Base-by-base conservation (phyloP, 768 basidiomycete species). In the Boletus pseudo-olivaceus region DNA sequence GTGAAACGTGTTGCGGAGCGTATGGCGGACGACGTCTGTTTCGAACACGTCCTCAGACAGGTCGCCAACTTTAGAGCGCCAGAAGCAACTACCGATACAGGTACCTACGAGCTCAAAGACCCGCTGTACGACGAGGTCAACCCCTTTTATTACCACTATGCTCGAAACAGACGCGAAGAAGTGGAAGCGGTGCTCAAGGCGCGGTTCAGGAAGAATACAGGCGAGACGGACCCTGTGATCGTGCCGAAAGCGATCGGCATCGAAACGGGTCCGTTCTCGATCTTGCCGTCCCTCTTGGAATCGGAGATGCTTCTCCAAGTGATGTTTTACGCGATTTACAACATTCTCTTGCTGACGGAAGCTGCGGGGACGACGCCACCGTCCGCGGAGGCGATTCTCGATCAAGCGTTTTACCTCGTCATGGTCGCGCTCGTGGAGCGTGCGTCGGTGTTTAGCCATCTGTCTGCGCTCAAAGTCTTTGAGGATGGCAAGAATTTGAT, bases 131-230 rank as follows among this genome's bases (percentile, higher is more conserved):
- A 85, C 56, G 90, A 97, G 58, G 88, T 98, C 58, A 90, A 98
- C 63, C 94, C 95, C 0, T 97, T 94, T 73, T 97, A 95, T 75
- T 90, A 88, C 66, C 95, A 98, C 66, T 98, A 97, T 68, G 88
- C 91, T 15, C 80, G 95, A 38, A 98, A 98, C 73, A 87, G 92
- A 61, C 82, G 94, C 38, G 92, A 96, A 62, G 91, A 94, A 67
- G 96, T 93, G 26, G 93, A 94, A 64, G 82, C 77, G 39, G 80
- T 89, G 5, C 73, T 95, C 45, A 78, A 82, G 55, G 80, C 77
- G 45, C 78, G 90, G 41, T 61, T 85, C 48, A 85, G 81, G 76
- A 88, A 85, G 75, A 77, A 76, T 59, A 80, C 78, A 0, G 82
- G 83, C 45, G 71, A 78, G 41, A 66, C 75, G 47, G 84, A 92